Evolutionary conservation across 2,329 filamentous ascomycete species (phyloP).

Genomic region (Huntiella moniliformis): DNA sequence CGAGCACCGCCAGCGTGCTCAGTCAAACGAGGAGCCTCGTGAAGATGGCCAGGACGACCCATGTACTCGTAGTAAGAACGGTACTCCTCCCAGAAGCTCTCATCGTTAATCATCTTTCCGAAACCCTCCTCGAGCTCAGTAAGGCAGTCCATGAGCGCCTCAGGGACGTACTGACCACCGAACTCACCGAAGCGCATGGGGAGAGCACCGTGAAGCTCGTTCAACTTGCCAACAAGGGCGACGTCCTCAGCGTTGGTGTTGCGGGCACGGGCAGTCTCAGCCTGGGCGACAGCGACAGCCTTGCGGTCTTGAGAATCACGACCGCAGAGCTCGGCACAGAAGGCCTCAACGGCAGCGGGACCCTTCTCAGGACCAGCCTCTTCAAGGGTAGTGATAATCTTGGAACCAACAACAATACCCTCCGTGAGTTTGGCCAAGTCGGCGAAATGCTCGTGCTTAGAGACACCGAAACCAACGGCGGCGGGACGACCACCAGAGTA

Average conservation of each 20-base stretch:
- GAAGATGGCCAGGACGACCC: conserved; percentile 80
- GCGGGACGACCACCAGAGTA: conserved; percentile 83
- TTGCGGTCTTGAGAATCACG: conserved; percentile 20
- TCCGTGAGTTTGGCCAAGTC: conserved; percentile 71
- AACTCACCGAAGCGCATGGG: conserved; percentile 87
- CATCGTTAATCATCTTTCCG: conserved; percentile 68
- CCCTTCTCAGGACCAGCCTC: conserved; percentile 47
- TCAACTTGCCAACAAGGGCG: conserved; percentile 63
- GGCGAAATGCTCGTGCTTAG: conserved; percentile 82
- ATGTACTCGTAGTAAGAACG: conserved; percentile 93
- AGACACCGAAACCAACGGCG: conserved; percentile 89
- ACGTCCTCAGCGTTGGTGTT: conserved; percentile 32
- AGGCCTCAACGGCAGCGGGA: conserved; percentile 47
- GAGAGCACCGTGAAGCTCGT: conserved; percentile 61
- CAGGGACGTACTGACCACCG: conserved; percentile 91
- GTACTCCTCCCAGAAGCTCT: conserved; percentile 93
- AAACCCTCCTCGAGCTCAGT: conserved; percentile 82
- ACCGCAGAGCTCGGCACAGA: conserved; percentile 52
- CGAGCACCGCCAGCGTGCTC: conserved; percentile 80
- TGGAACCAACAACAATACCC: conserved; percentile 89
- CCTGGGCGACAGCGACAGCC: conserved; percentile 26
- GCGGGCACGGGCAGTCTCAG: conserved; percentile 45
- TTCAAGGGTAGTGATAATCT: conserved; percentile 70
- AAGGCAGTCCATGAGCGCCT: conserved; percentile 93
- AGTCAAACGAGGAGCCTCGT: conserved; percentile 73